These are phyloP conservation scores for Penicillium herquei DNA, from an alignment of 495 filamentous ascomycete genomes.

Conservation along the genomic window DNA sequence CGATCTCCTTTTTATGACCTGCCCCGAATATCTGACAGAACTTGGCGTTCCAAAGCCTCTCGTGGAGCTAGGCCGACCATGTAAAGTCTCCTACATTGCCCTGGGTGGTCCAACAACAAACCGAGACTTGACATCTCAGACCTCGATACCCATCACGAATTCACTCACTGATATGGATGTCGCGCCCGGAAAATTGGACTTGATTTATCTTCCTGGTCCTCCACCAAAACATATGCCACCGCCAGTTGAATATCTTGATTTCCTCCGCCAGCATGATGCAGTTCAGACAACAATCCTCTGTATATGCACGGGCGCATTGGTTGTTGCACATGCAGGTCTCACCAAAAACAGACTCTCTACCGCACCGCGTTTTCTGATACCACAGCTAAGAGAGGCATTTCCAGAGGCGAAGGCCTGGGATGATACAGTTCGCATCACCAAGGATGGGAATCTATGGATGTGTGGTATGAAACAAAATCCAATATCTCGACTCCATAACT, in stretches of 20 bases:
- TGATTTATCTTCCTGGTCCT: conserved; percentile 53
- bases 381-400: conserved; percentile 39
- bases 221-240: conserved; percentile 37
- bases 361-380: conserved; percentile 51
- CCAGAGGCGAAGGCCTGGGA: conserved; percentile 43
- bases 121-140: conserved; percentile 34
- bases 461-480: conserved; percentile 50
- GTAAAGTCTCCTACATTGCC: conserved; percentile 47
- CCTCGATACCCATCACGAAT: conserved; percentile 36
- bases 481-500: neutral
- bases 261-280: conserved; percentile 42
- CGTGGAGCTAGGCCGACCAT: conserved; percentile 34
- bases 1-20: conserved; percentile 47
- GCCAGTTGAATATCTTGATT: conserved; percentile 35
- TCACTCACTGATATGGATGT: conserved; percentile 42
- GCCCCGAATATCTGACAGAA: conserved; percentile 41
- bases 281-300: conserved; percentile 46
- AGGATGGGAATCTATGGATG: conserved; percentile 61
- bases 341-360: conserved; percentile 46
- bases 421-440: conserved; percentile 45
- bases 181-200: conserved; percentile 47
- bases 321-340: conserved; percentile 51
- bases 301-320: conserved; percentile 53
- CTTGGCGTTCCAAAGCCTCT: conserved; percentile 33
- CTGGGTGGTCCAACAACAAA: conserved; percentile 20